These are phyloP conservation scores for Pachyrhizus erosus DNA, from an alignment of 306 rosid genomes.

Conservation along the genomic window DNA sequence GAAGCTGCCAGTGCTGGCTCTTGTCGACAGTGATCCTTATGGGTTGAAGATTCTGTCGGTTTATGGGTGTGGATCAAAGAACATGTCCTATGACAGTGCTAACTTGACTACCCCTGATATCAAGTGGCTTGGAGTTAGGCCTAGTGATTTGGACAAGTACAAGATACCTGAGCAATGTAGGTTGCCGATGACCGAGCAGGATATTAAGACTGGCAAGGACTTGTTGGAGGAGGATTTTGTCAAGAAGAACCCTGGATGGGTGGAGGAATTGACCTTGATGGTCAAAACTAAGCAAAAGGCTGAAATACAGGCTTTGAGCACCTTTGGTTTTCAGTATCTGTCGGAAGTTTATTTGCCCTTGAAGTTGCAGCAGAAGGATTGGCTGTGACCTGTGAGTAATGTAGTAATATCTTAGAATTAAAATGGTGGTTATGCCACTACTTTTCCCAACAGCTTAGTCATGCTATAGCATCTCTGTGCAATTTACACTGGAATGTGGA, in stretches of 20 bases:
- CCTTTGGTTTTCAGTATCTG: constrained; percentile 90
- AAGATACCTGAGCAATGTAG: constrained; percentile 93
- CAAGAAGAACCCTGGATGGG: constrained; percentile 97
- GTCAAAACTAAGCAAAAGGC: constrained; percentile 98
- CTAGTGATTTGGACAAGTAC: constrained; percentile 92
- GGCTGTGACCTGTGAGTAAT: constrained; percentile 62
- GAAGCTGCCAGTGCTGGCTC: constrained; percentile 86
- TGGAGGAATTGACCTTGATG: constrained; percentile 88
- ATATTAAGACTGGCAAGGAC: constrained; percentile 96
- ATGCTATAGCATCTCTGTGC: not conserved
- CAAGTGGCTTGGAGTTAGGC: constrained; percentile 93
- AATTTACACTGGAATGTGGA: constrained; percentile 20
- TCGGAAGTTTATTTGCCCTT: constrained; percentile 88
- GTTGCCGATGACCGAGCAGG: constrained; percentile 93
- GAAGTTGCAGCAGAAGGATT: constrained; percentile 88
- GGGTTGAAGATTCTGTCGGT: constrained; percentile 88
- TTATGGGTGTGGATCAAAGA: constrained; percentile 92
- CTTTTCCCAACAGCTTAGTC: constrained; percentile 20
- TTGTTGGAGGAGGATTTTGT: constrained; percentile 93
- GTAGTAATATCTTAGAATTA: constrained; percentile 13
- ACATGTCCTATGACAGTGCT: constrained; percentile 94
- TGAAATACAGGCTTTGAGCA: constrained; percentile 92
- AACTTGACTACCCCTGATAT: constrained; percentile 94
- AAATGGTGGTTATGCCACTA: not conserved
- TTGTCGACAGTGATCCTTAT: constrained; percentile 94